Conservation (phyloP, 768 basidiomycete species). For the Exsudoporus frostii region DNA sequence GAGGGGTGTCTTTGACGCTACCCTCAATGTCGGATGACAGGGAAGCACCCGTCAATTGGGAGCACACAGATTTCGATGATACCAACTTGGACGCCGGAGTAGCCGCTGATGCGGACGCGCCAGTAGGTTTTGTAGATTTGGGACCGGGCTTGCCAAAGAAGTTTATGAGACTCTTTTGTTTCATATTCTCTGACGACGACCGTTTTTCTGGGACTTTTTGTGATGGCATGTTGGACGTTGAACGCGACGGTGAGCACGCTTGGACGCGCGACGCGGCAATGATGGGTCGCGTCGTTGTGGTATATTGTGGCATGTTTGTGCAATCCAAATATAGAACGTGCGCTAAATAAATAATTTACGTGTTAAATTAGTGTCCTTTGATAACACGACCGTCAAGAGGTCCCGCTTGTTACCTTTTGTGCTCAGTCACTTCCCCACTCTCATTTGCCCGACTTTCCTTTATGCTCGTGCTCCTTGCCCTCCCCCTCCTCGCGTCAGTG, state of each 20-base stretch:
- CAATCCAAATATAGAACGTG: background rate
- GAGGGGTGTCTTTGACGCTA: slow-evolving; percentile 58
- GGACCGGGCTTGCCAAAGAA: slow-evolving; percentile 49
- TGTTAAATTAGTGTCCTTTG: no score
- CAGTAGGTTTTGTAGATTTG: slow-evolving; percentile 32
- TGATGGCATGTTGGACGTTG: slow-evolving; percentile 12
- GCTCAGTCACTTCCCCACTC: background rate
- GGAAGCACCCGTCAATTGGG: slow-evolving; percentile 40
- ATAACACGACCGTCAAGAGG: background rate
- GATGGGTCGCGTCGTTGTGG: slow-evolving; percentile 7
- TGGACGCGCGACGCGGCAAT: background rate
- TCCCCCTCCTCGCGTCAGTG: slow-evolving; percentile 15
- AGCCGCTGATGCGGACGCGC: background rate
- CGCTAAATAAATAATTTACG: no score
- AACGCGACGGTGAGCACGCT: background rate
- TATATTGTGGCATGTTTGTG: slow-evolving; percentile 22
- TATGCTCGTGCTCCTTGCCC: slow-evolving; percentile 19
- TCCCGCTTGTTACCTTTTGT: background rate
- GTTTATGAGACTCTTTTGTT: slow-evolving; percentile 73
- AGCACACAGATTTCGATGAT: slow-evolving; percentile 31
- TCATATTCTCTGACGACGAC: slow-evolving; percentile 42
- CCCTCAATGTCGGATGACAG: slow-evolving; percentile 47
- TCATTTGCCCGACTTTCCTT: slow-evolving; percentile 18
- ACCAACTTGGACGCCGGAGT: slow-evolving; percentile 36
- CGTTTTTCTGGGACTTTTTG: slow-evolving; percentile 34